Base-by-base conservation (phyloP, 805 yeast species). In the Metschnikowia kunwiensis region DNA sequence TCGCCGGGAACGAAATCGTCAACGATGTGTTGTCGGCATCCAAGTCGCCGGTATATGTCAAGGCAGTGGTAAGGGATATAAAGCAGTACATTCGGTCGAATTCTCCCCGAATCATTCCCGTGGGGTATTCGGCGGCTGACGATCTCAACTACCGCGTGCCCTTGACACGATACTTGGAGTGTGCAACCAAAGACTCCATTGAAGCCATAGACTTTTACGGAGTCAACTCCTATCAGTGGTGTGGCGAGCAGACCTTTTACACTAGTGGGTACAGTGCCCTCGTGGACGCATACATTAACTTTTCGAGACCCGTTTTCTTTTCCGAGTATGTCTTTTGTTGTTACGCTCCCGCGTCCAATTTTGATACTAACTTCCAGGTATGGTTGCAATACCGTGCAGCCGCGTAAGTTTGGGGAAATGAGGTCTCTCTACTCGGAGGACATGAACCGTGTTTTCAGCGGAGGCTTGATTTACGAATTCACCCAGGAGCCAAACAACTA, bases 91-190 rank as follows among this genome's bases (percentile, higher is more conserved):
- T 86, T 43, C 55, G 63, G 7, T 50, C 56, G 18, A 76, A 86
- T 50, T 60, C 78, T 3, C 73, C 78, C 1, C 72, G 98, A 37
- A 52, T 53, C 10, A 75, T 91, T 12, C 97, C 97, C 0, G 86
- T 91, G 24, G 97, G 97, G 0, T 91, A 91, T 58, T 87, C 97
- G 0, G 97, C 97, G 0, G 97, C 97, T 1, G 97, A 91, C 61
- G 97, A 89, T 53, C 70, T 89, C 42, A 61, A 70, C 34, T 89
- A 76, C 60, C 70, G 97, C 51, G 74, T 76, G 7, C 74, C 96
- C 0, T 69, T 89, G 31, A 82, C 96, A 0, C 73, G 78, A 39
- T 91, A 85, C 55, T 70, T 91, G 38, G 91, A 82, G 50, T 89
- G 97, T 52, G 74, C 78, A 16, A 78, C 76, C 14, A 70, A 69